Evolutionary conservation across 75 land plant genomes (phyloP).

Genomic region (Azolla pinnata): DNA sequence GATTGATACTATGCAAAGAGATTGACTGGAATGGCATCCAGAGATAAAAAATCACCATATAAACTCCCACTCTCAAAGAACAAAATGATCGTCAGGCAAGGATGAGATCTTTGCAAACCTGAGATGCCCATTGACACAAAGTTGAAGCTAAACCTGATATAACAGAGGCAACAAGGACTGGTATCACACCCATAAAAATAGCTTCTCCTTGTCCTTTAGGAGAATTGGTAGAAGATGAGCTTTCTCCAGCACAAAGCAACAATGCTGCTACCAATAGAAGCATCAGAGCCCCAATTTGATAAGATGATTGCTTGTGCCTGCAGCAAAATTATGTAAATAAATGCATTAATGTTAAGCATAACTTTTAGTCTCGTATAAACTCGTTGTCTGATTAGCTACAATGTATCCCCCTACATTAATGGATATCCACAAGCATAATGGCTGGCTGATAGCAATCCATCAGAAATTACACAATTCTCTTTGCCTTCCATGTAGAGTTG

Average conservation of each 20-base stretch:
- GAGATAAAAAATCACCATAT: no score
- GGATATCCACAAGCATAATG: no score
- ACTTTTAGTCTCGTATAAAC: no score
- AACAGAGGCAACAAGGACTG: slow-evolving; percentile 81
- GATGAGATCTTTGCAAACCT: slow-evolving; percentile 38
- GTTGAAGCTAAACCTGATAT: slow-evolving; percentile 95
- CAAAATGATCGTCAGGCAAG: background rate
- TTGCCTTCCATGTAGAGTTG: no score
- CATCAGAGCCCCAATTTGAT: slow-evolving; percentile 78
- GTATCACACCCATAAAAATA: slow-evolving; percentile 73
- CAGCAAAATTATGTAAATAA: no score
- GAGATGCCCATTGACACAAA: slow-evolving; percentile 96
- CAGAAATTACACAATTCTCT: no score
- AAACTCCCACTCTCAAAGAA: background rate
- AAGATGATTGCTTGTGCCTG: slow-evolving; percentile 79
- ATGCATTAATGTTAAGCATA: no score
- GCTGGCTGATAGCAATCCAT: no score
- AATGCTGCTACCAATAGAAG: slow-evolving; percentile 73
- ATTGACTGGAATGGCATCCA: no score
- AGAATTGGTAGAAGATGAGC: slow-evolving; percentile 20
- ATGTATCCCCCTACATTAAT: no score
- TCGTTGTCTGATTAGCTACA: no score
- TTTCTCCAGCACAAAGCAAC: slow-evolving; percentile 81
- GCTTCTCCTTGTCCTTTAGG: slow-evolving; percentile 28
- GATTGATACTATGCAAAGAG: no score